These are phyloP conservation scores for Eucalyptus tenuipes DNA, from an alignment of 345 rosid species.

Conservation along the genomic window DNA sequence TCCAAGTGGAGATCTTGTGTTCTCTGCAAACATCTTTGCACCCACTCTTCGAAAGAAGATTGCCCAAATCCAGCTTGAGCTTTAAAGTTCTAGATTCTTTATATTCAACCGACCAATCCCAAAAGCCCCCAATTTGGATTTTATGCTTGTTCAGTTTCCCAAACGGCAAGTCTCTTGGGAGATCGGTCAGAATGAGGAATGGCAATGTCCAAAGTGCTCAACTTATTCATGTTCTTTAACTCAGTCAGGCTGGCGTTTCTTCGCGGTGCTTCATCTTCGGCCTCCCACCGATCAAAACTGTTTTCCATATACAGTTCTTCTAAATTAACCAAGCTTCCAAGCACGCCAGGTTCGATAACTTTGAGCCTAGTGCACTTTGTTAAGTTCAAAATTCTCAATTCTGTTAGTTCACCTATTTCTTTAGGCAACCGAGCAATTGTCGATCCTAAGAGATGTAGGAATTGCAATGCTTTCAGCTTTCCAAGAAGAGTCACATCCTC, in stretches of 20 bases:
- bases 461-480: background rate
- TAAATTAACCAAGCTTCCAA: background rate
- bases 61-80: background rate
- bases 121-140: background rate
- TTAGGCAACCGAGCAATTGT: background rate
- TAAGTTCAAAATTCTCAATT: background rate
- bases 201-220: accelerated
- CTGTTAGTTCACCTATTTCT: accelerated
- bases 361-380: accelerated
- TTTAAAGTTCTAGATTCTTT: too few relatives aligned
- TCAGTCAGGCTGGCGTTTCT: background rate
- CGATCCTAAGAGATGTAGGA: accelerated
- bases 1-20: accelerated
- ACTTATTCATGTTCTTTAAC: background rate
- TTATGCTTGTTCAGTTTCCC: background rate
- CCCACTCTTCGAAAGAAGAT: background rate
- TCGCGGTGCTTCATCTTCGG: accelerated
- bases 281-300: background rate
- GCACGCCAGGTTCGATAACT: background rate
- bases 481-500: background rate
- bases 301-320: accelerated
- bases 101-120: accelerated
- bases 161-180: background rate
- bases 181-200: accelerated
- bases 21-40: background rate